Conservation (phyloP, 2,329 filamentous ascomycete genomes). For the Pseudogymnoascus sp. region DNA sequence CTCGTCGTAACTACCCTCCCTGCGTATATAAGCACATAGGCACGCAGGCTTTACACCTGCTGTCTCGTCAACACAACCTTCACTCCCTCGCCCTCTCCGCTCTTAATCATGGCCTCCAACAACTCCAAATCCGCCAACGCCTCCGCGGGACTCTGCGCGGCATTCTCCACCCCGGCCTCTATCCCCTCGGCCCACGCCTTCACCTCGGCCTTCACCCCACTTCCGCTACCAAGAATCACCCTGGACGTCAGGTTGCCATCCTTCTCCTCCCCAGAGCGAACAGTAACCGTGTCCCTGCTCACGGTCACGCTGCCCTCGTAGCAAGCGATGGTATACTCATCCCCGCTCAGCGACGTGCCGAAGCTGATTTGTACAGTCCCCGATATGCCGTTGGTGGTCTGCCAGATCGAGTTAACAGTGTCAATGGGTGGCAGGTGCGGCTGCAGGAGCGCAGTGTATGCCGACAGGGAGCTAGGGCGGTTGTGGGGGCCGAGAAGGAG, state of each 20-base stretch:
- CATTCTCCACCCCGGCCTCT: slow-evolving; percentile 19
- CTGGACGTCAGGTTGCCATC: slow-evolving; percentile 17
- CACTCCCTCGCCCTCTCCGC: slow-evolving; percentile 28
- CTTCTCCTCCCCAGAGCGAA: slow-evolving; percentile 22
- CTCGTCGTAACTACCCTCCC: neutral
- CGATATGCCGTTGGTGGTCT: slow-evolving; percentile 24
- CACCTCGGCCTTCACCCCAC: slow-evolving; percentile 27
- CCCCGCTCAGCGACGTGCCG: slow-evolving; percentile 25
- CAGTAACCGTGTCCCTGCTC: slow-evolving; percentile 21
- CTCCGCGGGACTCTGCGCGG: slow-evolving; percentile 21
- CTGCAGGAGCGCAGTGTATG: slow-evolving; percentile 24
- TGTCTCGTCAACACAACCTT: slow-evolving; percentile 15
- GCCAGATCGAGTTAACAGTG: slow-evolving; percentile 28
- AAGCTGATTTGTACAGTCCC: slow-evolving; percentile 27
- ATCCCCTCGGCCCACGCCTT: slow-evolving; percentile 26
- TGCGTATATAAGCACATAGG: neutral
- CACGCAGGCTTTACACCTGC: neutral
- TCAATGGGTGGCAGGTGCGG: slow-evolving; percentile 27
- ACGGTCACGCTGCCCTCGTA: slow-evolving; percentile 27
- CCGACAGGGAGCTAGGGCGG: slow-evolving; percentile 20
- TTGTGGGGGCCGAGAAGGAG: slow-evolving; percentile 43
- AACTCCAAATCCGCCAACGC: slow-evolving; percentile 27
- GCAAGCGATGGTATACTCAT: slow-evolving; percentile 27
- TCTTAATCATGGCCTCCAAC: slow-evolving; percentile 28
- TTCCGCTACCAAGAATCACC: slow-evolving; percentile 26